These are phyloP conservation scores for Rhinocladiella mackenziei DNA, from an alignment of 2,329 filamentous ascomycete genomes.

Conservation along the genomic window DNA sequence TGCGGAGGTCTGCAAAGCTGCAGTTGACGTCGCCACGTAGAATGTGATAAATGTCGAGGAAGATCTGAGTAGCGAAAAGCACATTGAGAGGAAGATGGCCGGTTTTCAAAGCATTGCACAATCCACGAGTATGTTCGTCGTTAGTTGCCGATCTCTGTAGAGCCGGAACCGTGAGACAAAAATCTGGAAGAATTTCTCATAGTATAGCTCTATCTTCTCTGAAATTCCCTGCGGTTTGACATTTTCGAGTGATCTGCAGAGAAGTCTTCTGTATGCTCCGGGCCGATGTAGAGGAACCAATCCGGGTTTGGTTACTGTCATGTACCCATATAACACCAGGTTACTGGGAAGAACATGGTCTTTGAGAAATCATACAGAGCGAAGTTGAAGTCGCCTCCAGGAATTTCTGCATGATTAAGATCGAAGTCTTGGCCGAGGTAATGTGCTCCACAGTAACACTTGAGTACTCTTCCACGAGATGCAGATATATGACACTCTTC, in stretches of 20 bases:
- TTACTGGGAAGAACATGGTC: neutral
- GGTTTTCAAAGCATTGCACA: slow-evolving; percentile 35
- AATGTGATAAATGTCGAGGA: slow-evolving; percentile 42
- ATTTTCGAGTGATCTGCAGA: slow-evolving; percentile 25
- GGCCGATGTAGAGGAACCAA: slow-evolving; percentile 5
- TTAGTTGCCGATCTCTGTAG: slow-evolving; percentile 14
- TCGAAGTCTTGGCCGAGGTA: neutral
- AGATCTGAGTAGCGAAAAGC: slow-evolving; percentile 42
- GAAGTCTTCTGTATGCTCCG: slow-evolving; percentile 24
- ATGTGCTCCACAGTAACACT: neutral
- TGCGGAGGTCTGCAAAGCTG: slow-evolving; percentile 19
- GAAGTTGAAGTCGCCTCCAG: neutral
- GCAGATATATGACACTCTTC: slow-evolving; percentile 12
- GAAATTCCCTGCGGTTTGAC: slow-evolving; percentile 33
- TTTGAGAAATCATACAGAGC: neutral
- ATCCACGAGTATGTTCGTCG: slow-evolving; percentile 40
- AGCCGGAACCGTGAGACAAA: slow-evolving; percentile 22
- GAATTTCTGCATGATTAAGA: neutral
- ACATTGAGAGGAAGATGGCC: slow-evolving; percentile 36
- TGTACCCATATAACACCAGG: neutral
- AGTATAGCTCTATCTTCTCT: slow-evolving; percentile 38
- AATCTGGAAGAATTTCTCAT: slow-evolving; percentile 36
- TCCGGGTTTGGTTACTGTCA: slow-evolving; percentile 2
- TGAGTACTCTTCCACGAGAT: neutral
- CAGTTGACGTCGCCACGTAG: slow-evolving; percentile 27